A percentile compares a stretch with the other conserved stretches of the same genome.
Conservation (phyloP, 148 eudicot species). For the Selenicereus undatus region DNA sequence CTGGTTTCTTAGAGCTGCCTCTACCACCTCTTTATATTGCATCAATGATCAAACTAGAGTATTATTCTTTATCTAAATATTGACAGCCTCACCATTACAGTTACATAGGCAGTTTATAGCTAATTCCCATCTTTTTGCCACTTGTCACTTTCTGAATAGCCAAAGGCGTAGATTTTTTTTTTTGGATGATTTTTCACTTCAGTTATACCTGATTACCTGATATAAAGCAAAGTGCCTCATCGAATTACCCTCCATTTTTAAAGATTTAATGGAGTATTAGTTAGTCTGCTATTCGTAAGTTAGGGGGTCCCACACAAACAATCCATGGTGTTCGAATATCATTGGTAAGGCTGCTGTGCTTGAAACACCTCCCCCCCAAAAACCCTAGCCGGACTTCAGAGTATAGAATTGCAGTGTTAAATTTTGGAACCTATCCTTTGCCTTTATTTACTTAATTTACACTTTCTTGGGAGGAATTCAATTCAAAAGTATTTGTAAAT, state of each 20-base stretch:
- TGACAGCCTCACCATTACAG: not conserved
- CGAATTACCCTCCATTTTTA: too few species aligned
- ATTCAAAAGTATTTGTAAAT: not conserved
- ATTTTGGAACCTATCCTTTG: not conserved
- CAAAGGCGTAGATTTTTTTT: not conserved
- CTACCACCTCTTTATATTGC: not conserved
- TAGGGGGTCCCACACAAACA: not conserved
- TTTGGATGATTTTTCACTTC: not conserved
- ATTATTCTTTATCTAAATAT: not conserved
- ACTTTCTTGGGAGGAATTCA: not conserved
- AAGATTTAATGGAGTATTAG: not conserved
- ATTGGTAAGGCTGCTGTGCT: not conserved
- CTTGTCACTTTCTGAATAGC: not conserved
- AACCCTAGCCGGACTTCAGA: not conserved
- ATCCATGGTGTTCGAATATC: not conserved
- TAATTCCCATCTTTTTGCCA: not conserved
- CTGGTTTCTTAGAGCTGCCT: not conserved
- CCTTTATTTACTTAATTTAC: not conserved
- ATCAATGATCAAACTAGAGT: not conserved
- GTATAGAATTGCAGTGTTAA: too few species aligned
- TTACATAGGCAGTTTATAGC: not conserved
- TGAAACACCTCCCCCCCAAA: not conserved
- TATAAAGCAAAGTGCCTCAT: too few species aligned
- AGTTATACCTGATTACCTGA: too few species aligned
- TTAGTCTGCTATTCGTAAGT: not conserved